phyloP scores from a whole-genome alignment of 2,329 filamentous ascomycete genomes.

The Diplodia corticola region DNA sequence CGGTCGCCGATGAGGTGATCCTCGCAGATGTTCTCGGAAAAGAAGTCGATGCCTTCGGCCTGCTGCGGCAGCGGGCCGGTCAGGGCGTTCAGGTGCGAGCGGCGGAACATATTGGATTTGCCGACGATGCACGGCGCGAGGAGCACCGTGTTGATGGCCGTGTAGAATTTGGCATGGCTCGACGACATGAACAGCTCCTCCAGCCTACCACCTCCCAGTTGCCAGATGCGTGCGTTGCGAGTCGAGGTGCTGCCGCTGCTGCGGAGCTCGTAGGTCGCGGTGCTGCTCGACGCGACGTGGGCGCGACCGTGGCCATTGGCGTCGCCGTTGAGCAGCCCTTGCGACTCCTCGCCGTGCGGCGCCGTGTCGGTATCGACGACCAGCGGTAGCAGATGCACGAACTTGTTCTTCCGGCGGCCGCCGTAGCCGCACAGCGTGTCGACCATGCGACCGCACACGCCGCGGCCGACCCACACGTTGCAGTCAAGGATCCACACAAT shows the following conservation, averaged over 20 bases:
- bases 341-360: slow-evolving; percentile 31
- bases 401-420: slow-evolving; percentile 64
- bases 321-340: slow-evolving; percentile 7
- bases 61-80: slow-evolving; percentile 53
- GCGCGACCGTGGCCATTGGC: not conserved
- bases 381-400: slow-evolving; percentile 91
- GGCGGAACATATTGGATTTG: slow-evolving; percentile 98
- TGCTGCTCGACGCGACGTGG: slow-evolving; percentile 25
- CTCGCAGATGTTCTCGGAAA: slow-evolving; percentile 95
- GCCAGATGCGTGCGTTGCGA: slow-evolving; percentile 4
- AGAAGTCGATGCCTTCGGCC: slow-evolving; percentile 80
- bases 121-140: slow-evolving; percentile 92
- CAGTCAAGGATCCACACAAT: slow-evolving; percentile 95
- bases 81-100: slow-evolving; percentile 79
- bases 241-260: not conserved
- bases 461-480: slow-evolving; percentile 86
- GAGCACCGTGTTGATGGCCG: slow-evolving; percentile 89
- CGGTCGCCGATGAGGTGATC: slow-evolving; percentile 94
- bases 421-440: slow-evolving; percentile 76
- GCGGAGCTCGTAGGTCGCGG: slow-evolving; percentile 28
- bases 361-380: slow-evolving; percentile 67
- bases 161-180: slow-evolving; percentile 95
- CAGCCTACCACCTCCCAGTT: slow-evolving; percentile 68
- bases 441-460: slow-evolving; percentile 83
- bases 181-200: slow-evolving; percentile 96